Conservation (phyloP, 2,329 filamentous ascomycete species). For the Trichophyton schoenleinii region DNA sequence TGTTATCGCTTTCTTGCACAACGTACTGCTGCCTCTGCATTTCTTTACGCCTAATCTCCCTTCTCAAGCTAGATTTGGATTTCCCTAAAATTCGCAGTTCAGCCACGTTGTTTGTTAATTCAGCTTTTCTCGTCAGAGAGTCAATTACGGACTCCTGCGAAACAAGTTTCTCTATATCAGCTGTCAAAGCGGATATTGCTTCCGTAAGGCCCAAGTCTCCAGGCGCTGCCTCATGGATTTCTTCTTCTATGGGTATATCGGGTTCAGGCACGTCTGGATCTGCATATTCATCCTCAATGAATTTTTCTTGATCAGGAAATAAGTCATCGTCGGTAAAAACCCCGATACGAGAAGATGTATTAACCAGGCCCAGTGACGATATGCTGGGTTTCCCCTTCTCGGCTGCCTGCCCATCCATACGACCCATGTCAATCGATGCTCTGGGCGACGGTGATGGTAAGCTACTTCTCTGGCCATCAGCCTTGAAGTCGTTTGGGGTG, state of each 20-base stretch:
- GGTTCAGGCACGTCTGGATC: slow-evolving; percentile 49
- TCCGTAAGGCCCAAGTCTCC: slow-evolving; percentile 88
- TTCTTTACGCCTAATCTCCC: slow-evolving; percentile 87
- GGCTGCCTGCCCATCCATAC: slow-evolving; percentile 48
- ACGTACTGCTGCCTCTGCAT: slow-evolving; percentile 94
- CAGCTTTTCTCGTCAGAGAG: slow-evolving; percentile 82
- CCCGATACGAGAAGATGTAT: slow-evolving; percentile 71
- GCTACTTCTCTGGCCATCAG: slow-evolving; percentile 27
- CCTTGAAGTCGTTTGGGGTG: slow-evolving; percentile 30
- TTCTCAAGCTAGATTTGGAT: slow-evolving; percentile 81
- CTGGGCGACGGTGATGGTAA: slow-evolving; percentile 38
- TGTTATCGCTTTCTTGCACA: slow-evolving; percentile 95
- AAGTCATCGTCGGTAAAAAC: slow-evolving; percentile 91
- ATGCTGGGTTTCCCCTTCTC: slow-evolving; percentile 66
- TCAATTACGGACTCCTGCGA: slow-evolving; percentile 86
- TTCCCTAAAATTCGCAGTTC: slow-evolving; percentile 86
- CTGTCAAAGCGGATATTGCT: slow-evolving; percentile 75
- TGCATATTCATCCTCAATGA: slow-evolving; percentile 73
- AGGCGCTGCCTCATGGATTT: slow-evolving; percentile 86
- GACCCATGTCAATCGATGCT: slow-evolving; percentile 20
- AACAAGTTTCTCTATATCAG: slow-evolving; percentile 77
- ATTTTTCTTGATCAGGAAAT: slow-evolving; percentile 68
- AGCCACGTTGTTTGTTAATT: slow-evolving; percentile 90
- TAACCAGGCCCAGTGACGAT: slow-evolving; percentile 80
- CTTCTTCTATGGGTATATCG: slow-evolving; percentile 56